Conservation (phyloP, 139 green algal species). For the Tetraselmis chui region DNA sequence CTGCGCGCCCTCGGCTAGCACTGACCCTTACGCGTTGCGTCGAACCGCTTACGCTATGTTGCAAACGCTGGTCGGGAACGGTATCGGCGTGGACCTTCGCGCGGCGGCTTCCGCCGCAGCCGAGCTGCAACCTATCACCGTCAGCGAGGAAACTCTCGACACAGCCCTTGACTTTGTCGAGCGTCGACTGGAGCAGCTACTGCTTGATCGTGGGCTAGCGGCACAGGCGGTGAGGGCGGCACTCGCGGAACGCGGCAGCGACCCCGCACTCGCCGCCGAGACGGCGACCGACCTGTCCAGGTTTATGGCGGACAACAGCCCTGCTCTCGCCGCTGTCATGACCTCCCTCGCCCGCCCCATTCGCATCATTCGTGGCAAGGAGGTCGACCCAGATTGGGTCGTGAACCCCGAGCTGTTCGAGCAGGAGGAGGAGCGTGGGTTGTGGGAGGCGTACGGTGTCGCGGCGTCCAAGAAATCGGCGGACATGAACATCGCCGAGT, state of each 20-base stretch:
- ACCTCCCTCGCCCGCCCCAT: conserved; percentile 68
- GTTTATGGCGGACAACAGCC: conserved; percentile 27
- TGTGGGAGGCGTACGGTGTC: conserved; percentile 44
- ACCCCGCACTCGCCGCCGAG: conserved; percentile 62
- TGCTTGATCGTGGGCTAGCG: conserved; percentile 62
- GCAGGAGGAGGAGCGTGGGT: conserved; percentile 59
- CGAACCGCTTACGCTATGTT: conserved; percentile 71
- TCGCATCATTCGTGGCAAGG: conserved; percentile 82
- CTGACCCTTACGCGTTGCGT: conserved; percentile 93
- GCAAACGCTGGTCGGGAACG: conserved; percentile 70
- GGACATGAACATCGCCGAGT: conserved; percentile 43
- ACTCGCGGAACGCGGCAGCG: conserved; percentile 64
- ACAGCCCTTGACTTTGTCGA: conserved; percentile 55
- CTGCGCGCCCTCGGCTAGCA: conserved; percentile 72
- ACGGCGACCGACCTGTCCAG: conserved; percentile 62
- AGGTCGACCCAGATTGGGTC: conserved; percentile 32
- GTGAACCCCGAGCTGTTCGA: conserved; percentile 66
- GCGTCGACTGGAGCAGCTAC: conserved; percentile 85
- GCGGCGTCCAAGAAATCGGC: conserved; percentile 17
- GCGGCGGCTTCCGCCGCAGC: conserved; percentile 49
- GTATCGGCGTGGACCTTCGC: conserved; percentile 53
- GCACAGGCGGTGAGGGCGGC: conserved; percentile 70
- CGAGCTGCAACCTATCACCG: conserved; percentile 65
- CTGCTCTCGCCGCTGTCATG: conserved; percentile 64
- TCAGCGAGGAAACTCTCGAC: conserved; percentile 34